These are phyloP conservation scores for Gonapodya prolifera DNA, from an alignment of 192 early-diverging fungal species.

Conservation along the genomic window DNA sequence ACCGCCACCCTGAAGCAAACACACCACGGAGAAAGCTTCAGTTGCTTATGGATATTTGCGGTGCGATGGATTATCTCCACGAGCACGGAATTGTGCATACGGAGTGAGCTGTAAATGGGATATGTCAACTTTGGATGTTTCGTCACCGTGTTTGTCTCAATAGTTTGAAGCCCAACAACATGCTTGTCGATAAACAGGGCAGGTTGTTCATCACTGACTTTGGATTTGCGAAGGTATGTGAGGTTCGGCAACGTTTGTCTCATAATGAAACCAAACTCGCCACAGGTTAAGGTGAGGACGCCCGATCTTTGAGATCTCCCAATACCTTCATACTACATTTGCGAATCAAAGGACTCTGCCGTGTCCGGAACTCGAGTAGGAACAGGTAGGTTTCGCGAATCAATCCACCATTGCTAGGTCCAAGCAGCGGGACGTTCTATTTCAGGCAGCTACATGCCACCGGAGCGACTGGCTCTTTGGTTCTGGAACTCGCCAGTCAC, in stretches of 20 bases:
- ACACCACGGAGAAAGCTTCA: neutral
- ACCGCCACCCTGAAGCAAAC: neutral
- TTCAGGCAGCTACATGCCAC: neutral
- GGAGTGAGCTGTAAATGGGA: no score
- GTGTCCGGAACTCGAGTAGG: no score
- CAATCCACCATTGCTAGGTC: neutral
- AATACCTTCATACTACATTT: no score
- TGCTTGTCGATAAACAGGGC: neutral
- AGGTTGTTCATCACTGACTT: neutral
- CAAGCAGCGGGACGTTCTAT: neutral
- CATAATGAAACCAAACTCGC: no score
- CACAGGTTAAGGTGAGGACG: no score
- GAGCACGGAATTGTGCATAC: neutral
- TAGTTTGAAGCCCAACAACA: neutral
- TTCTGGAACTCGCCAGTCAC: neutral
- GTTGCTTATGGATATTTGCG: neutral
- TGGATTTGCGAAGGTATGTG: neutral
- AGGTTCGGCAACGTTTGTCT: neutral
- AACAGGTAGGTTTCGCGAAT: no score
- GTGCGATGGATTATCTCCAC: neutral
- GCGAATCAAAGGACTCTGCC: no score
- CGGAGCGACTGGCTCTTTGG: neutral
- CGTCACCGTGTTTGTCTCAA: no score
- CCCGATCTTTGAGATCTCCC: no score
- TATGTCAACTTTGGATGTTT: no score